Evolutionary conservation across 2,329 filamentous ascomycete species (phyloP).

Genomic region (Clonostachys chloroleuca): DNA sequence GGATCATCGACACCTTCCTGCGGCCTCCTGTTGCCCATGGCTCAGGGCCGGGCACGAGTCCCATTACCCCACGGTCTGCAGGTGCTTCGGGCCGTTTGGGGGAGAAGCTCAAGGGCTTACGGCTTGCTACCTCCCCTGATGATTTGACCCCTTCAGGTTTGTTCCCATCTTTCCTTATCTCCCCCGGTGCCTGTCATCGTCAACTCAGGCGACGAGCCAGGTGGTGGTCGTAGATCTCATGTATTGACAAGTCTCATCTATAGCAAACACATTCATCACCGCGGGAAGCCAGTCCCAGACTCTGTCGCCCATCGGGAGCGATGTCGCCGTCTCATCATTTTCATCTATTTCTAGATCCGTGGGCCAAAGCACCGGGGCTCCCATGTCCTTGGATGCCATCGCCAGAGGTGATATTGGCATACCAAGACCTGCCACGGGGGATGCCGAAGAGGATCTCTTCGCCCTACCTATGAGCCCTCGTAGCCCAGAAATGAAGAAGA

Average conservation of each 20-base stretch:
- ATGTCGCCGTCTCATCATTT: slow-evolving; percentile 28
- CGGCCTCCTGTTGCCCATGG: slow-evolving; percentile 32
- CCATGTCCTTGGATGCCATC: slow-evolving; percentile 26
- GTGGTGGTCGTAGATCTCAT: neutral
- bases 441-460: slow-evolving; percentile 73
- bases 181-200: neutral
- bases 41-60: slow-evolving; percentile 5
- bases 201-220: neutral
- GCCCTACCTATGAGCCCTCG: slow-evolving; percentile 82
- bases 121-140: slow-evolving; percentile 67
- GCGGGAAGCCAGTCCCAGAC: slow-evolving; percentile 23
- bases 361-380: slow-evolving; percentile 7
- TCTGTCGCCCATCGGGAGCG: slow-evolving; percentile 19
- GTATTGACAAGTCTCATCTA: neutral
- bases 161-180: neutral
- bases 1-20: slow-evolving; percentile 76
- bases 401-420: slow-evolving; percentile 12
- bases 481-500: slow-evolving; percentile 80
- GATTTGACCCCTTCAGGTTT: slow-evolving; percentile 45
- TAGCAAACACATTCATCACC: slow-evolving; percentile 28
- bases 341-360: slow-evolving; percentile 19
- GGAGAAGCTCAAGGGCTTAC: slow-evolving; percentile 77
- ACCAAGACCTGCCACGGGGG: slow-evolving; percentile 12
- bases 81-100: slow-evolving; percentile 65
- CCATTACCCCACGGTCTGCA: slow-evolving; percentile 44